These are phyloP conservation scores for Suillus decipiens DNA, from an alignment of 768 basidiomycete genomes.

Conservation along the genomic window DNA sequence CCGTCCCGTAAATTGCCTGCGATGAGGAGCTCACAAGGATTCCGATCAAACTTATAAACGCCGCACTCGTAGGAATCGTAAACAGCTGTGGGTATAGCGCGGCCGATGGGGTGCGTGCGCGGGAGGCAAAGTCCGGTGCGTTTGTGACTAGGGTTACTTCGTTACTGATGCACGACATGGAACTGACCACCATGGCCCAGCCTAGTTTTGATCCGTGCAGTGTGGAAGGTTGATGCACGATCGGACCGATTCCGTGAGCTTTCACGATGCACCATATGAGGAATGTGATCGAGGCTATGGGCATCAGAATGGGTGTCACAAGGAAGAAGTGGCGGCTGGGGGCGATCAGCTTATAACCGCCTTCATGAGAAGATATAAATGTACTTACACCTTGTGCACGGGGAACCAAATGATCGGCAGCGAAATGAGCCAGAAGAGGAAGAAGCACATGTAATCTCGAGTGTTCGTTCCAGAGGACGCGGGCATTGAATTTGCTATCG, in stretches of 20 bases:
- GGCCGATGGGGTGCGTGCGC: slow-evolving; percentile 54
- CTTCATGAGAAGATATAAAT: slow-evolving; percentile 13
- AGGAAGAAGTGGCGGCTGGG: slow-evolving; percentile 76
- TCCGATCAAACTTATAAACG: slow-evolving; percentile 74
- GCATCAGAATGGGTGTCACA: slow-evolving; percentile 72
- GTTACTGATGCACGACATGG: slow-evolving; percentile 82
- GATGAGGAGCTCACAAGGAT: slow-evolving; percentile 83
- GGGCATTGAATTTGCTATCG: slow-evolving; percentile 68
- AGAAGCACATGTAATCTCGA: slow-evolving; percentile 79
- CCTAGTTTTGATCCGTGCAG: slow-evolving; percentile 67
- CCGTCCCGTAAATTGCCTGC: slow-evolving; percentile 71
- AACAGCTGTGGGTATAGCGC: slow-evolving; percentile 68
- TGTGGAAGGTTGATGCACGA: slow-evolving; percentile 63
- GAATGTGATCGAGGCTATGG: slow-evolving; percentile 68
- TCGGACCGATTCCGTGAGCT: slow-evolving; percentile 76
- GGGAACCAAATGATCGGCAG: slow-evolving; percentile 83
- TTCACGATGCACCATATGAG: slow-evolving; percentile 80
- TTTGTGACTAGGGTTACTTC: slow-evolving; percentile 78
- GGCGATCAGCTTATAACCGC: slow-evolving; percentile 14
- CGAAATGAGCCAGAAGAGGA: slow-evolving; percentile 83
- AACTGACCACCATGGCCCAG: slow-evolving; percentile 73
- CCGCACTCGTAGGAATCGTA: slow-evolving; percentile 72
- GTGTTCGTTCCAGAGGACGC: slow-evolving; percentile 72
- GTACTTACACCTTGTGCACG: slow-evolving; percentile 71
- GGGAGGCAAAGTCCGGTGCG: slow-evolving; percentile 77